Evolutionary conservation across 441 rosid species (phyloP), one percentile per base, ranked within the genome.

Genomic region (Corymbia citriodora): DNA sequence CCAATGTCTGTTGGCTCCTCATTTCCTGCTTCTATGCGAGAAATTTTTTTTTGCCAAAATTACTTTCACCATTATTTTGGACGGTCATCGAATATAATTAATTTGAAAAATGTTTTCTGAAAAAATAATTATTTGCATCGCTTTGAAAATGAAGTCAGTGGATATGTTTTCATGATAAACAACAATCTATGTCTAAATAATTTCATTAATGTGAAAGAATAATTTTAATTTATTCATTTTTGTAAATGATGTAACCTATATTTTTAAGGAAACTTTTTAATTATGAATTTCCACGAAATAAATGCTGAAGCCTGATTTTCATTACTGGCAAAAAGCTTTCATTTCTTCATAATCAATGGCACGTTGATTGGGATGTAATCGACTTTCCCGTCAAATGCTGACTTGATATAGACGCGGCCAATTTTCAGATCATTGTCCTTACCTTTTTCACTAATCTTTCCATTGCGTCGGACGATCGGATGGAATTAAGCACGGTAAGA

Each of bases 301-400:
- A 40, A 21, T 21, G 4, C 19, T 72, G 49, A 18, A 36, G 49
- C 19, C 3, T 72, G 13, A 72, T 36, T 72, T 70, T 70, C 18
- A 33, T 18, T 18, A 18, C 33, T 2, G 0, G 13, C 23, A 18
- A 7, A 0, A 0, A 70, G 5, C 14, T 5, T 70, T 33, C 21
- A 19, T 33, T 9, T 70, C 45, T 33, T 31, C 45, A 70, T 12
- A 33, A 70, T 31, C 9, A 25, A 17, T 70, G 81, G 7, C 8
- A 5, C 81, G 33, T 70, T 33, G 13, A 70, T 0, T 18, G 12
- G 45, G 31, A 33, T 70, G 0, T n/a, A 1, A 17, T 7, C 25
- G 1, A 1, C 25, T 33, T 70, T 70, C 48, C 3, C 9, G 13
- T 70, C 1, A 2, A 18, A 9, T 70, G 45, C 11, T 10, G 23